Evolutionary conservation across 2,329 filamentous ascomycete species (phyloP).

Genomic region (Arthroderma sp.): DNA sequence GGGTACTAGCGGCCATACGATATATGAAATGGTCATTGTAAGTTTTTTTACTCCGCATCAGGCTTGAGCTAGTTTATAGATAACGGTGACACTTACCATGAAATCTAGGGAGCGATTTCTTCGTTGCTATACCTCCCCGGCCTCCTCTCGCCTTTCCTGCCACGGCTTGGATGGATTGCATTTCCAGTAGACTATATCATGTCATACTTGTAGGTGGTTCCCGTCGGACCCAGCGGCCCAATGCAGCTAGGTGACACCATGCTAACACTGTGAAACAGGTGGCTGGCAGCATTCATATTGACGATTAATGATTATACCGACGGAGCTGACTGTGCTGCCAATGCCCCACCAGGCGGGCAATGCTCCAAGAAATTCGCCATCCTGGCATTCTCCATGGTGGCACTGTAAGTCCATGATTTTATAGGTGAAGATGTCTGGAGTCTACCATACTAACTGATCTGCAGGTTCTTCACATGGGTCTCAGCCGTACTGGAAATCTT

Average conservation of each 20-base stretch:
- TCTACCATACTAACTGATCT: background rate
- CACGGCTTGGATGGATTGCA: background rate
- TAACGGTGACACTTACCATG: background rate
- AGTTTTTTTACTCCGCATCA: background rate
- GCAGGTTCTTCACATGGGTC: background rate
- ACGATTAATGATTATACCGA: background rate
- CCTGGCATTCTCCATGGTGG: background rate
- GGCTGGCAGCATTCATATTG: conserved; percentile 1
- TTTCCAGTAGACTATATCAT: background rate
- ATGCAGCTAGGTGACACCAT: background rate
- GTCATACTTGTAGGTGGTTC: background rate
- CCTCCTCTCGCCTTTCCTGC: background rate
- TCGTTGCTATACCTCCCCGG: background rate
- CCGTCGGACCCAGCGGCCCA: background rate
- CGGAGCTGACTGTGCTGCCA: background rate
- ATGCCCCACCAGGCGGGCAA: background rate
- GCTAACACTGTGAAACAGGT: background rate
- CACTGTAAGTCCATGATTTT: background rate
- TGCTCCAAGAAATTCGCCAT: background rate
- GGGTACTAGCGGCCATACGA: background rate
- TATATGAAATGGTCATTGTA: background rate
- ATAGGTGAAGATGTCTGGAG: too few relatives aligned
- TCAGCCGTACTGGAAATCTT: background rate
- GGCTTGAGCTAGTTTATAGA: background rate
- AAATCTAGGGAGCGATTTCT: background rate